Base-by-base conservation (phyloP, 2,329 filamentous ascomycete species). In the Passalora sequoiae region DNA sequence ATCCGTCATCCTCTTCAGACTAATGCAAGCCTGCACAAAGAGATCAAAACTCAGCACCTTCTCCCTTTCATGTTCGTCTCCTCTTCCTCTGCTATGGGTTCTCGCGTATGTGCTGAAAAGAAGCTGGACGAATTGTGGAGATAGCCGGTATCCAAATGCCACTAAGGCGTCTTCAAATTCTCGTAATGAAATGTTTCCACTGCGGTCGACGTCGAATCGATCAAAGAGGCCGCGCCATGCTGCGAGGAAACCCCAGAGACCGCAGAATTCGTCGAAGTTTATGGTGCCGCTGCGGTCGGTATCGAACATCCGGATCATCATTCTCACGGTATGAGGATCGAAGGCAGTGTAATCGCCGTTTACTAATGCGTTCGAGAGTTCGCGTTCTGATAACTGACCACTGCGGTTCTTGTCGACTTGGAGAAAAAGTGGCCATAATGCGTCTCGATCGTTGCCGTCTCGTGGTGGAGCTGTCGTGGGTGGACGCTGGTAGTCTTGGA, bases 261-360 rank as follows among this genome's bases (percentile, higher is more conserved):
- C 91, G 63, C 89, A 94, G 67, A 98, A 98, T 68, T 97, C 92
- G 53, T 92, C 83, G 66, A 95, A 97, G 49, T 85, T 89, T 64
- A 98, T 94, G 10, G 84, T 86, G 39, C 89, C 89, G 50, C 79
- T 85, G 57, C 86, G 84, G 68, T 96, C 86, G 46, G 84, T 86
- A 69, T 97, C 91, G 69, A 98, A 98, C 92, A 98, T 97, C 62
- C 89, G 85, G 56, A 98, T 96, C 89, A 98, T 96, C 87, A 97
- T 95, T 61, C 84, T 84, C 53, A 97, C 89, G 1, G 92, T 98
- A 58, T 95, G 86, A 4, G 82, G 77, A 67, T 98, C 89, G 65
- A 98, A 98, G 4, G 88, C 80, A 1, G 87, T 87, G 80, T 87
- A 96, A 73, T 98, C 92, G 43, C 89, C 91, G 63, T 98, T 98